Percentiles rank a stretch among this genome's conserved stretches.
Evolutionary conservation across 2,329 filamentous ascomycete species (phyloP).

Genomic region (Oidium heveae): DNA sequence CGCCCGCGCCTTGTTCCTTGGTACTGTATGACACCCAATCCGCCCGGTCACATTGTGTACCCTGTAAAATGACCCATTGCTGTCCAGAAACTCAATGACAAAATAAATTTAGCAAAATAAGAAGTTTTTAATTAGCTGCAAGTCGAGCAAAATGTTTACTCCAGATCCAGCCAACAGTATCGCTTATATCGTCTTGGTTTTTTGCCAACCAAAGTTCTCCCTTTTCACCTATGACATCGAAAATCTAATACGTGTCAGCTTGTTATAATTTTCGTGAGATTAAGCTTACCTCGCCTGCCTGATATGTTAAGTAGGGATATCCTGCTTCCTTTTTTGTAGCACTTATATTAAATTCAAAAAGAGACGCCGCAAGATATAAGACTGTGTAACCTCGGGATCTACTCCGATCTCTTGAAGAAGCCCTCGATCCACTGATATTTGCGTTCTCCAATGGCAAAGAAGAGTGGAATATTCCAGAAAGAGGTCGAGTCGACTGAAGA

Average conservation of each 20-base stretch:
- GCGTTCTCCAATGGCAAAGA: slow-evolving; percentile 56
- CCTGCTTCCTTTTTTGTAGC: slow-evolving; percentile 77
- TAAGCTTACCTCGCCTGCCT: slow-evolving; percentile 54
- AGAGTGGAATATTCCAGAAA: slow-evolving; percentile 63
- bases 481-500: slow-evolving; percentile 19
- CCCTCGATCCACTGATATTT: slow-evolving; percentile 27
- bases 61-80: too few relatives aligned
- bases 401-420: slow-evolving; percentile 31
- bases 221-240: slow-evolving; percentile 84
- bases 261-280: too few relatives aligned
- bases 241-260: slow-evolving; percentile 27
- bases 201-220: slow-evolving; percentile 93
- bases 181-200: slow-evolving; percentile 71
- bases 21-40: too few relatives aligned
- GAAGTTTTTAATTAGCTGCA: slow-evolving; percentile 13
- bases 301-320: slow-evolving; percentile 88
- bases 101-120: too few relatives aligned
- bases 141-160: slow-evolving; percentile 76
- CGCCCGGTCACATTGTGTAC: too few relatives aligned
- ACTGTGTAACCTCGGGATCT: slow-evolving; percentile 37
- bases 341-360: slow-evolving; percentile 95
- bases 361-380: slow-evolving; percentile 72
- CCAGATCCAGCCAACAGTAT: slow-evolving; percentile 91
- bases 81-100: too few relatives aligned
- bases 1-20: too few relatives aligned